Base-by-base conservation (phyloP, 2,329 filamentous ascomycete species). In the Colletotrichum melonis region DNA sequence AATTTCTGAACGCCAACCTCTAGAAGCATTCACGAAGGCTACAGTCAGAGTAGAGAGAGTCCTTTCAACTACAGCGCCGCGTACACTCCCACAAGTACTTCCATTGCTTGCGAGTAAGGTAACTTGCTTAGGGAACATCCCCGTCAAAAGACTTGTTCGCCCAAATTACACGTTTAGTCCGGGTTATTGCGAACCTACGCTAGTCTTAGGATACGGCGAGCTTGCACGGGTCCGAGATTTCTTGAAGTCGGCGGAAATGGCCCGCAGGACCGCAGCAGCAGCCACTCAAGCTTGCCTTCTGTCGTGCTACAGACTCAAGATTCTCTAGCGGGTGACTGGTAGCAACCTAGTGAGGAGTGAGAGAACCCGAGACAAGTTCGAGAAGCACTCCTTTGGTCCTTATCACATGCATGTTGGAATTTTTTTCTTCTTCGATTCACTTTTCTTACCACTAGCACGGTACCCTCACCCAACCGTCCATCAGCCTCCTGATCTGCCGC, bases 381-480 rank as follows among this genome's bases (percentile, higher is more conserved):
- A 52, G 35, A 28, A n/a, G 54, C 28, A 42, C 54, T 49, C 42
- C 46, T 55, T 22, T n/a, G 12, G 32, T 65, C 54, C 49, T 60
- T 65, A 16, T 73, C 70, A 73, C 70, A 73, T 70, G 67, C 67
- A 57, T 42, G 26, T 56, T 38, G 11, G 42, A n/a, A 35, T 38
- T 32, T 46, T 64, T 46, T 7, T 9, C 9, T n/a, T 9, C 19
- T n/a, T 9, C 6, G 7, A 8, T n/a, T n/a, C 19, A 8, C 3
- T n/a, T n/a, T 49, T 1, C 19, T 49, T n/a, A 46, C 65, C 42
- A 55, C 54, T 56, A 60, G 38, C 30, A n/a, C 42, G 42, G 42
- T n/a, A 49, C 22, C 35, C n/a, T 46, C n/a, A 38, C 28, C 16
- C 70, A 62, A 65, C 49, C 26, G 30, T 24, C 67, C 55, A 56